Evolutionary conservation across 192 early-diverging fungal species (phyloP), one percentile per base, ranked within the genome.

Genomic region (Coemansia sp.): DNA sequence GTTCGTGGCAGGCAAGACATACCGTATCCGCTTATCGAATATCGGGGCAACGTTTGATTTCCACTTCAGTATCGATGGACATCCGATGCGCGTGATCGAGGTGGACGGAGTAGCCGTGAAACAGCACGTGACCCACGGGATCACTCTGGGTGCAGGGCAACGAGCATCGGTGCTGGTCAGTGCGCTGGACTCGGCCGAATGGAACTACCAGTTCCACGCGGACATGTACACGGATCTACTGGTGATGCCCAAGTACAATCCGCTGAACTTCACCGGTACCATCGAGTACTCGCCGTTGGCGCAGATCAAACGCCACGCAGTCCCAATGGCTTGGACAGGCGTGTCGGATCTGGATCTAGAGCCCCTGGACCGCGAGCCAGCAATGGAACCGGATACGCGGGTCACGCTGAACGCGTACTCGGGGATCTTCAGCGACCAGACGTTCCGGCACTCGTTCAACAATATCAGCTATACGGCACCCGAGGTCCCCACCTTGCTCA

Each of bases 391-490:
- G 34, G 77, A 84, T 59, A 42, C 68, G 27, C 47, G 65, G n/a
- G 61, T 85, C 22, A 74, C 72, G 8, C 68, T 91, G 40, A 62
- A 78, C 27, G 75, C 75, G 19, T 72, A 78, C 38, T 84, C 85
- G 8, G 88, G 87, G 28, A 64, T 67, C 55, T 87, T 92, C 63
- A 75, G 79, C 50, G 89, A 93, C 67, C 87, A 86, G 65, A 75
- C 82, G 65, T 92, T 92, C 86, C 87, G 87, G 66, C 89, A 86
- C 67, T 81, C 86, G 23, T 93, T 93, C 84, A 90, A 92, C 82
- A 82, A 87, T n/a, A 72, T 85, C 50, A 77, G 86, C 13, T 93
- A 85, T 63, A 61, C 82, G 50, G 38, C 62, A 40, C 89, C 90
- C 30, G 68, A 73, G 29, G 84, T 87, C 20, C 91, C 89, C 25